These are phyloP conservation scores for Penicillium cosmopolitanum DNA, from an alignment of 495 filamentous ascomycete species.

Conservation along the genomic window DNA sequence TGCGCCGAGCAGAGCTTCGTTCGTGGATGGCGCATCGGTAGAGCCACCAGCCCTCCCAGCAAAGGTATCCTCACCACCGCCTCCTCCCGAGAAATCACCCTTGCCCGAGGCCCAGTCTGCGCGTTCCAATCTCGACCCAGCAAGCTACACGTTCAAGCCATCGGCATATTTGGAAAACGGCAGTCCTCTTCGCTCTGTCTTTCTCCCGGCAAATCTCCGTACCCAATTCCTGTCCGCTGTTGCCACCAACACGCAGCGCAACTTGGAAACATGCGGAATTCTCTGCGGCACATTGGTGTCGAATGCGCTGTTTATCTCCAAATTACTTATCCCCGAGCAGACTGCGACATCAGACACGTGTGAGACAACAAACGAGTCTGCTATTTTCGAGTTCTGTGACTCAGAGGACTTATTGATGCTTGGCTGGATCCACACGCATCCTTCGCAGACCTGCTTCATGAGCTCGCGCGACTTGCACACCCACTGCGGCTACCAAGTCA, in stretches of 20 bases:
- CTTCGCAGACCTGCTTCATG: constrained; percentile 97
- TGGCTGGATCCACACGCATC: constrained; percentile 98
- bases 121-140: constrained; percentile 45
- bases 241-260: constrained; percentile 70
- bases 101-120: constrained; percentile 27
- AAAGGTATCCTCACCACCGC: constrained; percentile 33
- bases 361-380: constrained; percentile 83
- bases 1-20: constrained; percentile 21
- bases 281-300: constrained; percentile 88
- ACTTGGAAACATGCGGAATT: constrained; percentile 93
- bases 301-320: constrained; percentile 89
- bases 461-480: constrained; percentile 92
- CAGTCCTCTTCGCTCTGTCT: constrained; percentile 80
- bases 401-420: constrained; percentile 83
- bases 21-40: constrained; percentile 24
- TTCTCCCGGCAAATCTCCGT: constrained; percentile 78
- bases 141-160: constrained; percentile 78
- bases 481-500: constrained; percentile 88
- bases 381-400: constrained; percentile 85
- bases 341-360: constrained; percentile 88
- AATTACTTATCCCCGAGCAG: constrained; percentile 89
- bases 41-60: constrained; percentile 29
- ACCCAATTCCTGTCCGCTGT: constrained; percentile 71
- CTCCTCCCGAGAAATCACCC: constrained; percentile 43
- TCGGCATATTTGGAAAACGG: constrained; percentile 89